Base-by-base conservation (phyloP, 2,329 filamentous ascomycete species). In the Capronia coronata region DNA sequence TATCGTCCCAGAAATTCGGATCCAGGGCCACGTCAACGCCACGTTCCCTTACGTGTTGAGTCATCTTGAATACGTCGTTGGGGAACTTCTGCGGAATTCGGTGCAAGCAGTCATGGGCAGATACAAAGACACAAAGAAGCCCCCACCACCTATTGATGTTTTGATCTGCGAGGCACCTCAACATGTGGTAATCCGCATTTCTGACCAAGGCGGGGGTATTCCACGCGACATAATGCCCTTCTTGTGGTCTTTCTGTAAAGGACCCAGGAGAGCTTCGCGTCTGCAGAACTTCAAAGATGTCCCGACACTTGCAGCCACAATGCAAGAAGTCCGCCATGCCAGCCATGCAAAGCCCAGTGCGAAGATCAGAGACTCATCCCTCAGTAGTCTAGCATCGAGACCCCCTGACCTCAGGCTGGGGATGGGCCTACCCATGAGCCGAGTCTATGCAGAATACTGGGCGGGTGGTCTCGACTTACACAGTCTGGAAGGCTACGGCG, bases 371-470 rank as follows among this genome's bases (percentile, higher is more conserved):
- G 74, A 80, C 47, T 82, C 77, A 57, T 95, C 89, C 1, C 74
- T 98, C 21, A 82, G 85, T 9, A 83, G 86, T 1, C 74, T 98
- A 35, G 87, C 87, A 1, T 86, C 83, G 50, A 78, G 93, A 29
- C 87, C 89, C 14, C 91, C 93, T 0, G 85, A 95, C 64, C 72
- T 97, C 54, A 80, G 88, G 9, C 75, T 98, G 1, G 93, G 93
- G 2, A 94, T 98, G 77, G 93, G 93, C 1, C 69, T 98, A 44
- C 93, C 93, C 0, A 83, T 98, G 70, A 95, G 90, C 62, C 80
- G 88, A 54, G 87, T 97, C 2, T 98, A 97, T 67, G 89, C 91
- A 22, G 91, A 97, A 68, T 97, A 97, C 68, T 98, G 93, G 93
- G 93, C 93, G 2, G 93, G 93, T 19, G 93, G 80, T 61, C 72